Evolutionary conservation across 345 rosid genomes (phyloP), one percentile per base, ranked within the genome.

Genomic region (Brassica napus): DNA sequence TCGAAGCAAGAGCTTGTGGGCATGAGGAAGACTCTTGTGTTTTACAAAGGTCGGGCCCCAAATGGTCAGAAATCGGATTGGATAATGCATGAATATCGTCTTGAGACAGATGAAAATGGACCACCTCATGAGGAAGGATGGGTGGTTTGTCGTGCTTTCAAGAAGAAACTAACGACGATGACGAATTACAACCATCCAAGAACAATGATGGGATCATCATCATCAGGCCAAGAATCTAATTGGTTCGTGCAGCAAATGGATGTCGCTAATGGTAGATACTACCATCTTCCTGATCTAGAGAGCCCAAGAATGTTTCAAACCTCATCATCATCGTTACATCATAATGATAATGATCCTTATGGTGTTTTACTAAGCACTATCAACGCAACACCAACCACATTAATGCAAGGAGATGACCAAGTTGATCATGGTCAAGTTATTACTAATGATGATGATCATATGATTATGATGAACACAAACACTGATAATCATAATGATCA

Each of bases 21-120:
- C 60, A 91, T 95, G 99, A 91, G 99, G 71, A 93, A 95, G 83
- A 95, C 99, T 60, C 82, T 95, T 54, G 98, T 95, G 21, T 95
- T 91, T 68, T 93, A 95, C 75, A 86, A 87, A 85, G 99, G 99
- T 5, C 85, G 99, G 49, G 99, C 99, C 24, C 99, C 99, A 0
- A 93, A 93, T 80, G 99, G 98, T 32, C 96, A 87, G 32, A 95
- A 93, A 60, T 95, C 97, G 0, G 98, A 95, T 55, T 95, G 97
- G 97, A 93, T 95, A 69, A 93, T 95, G 99, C 99, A 95, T 7
- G 99, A 95, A 42, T 95, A 95, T 73, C 93, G 99, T 58, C 93
- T 95, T 8, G 98, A 95, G 83, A 90, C 96, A 0, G 92, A 95
- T 76, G 98, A 94, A 84, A 93, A 91, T 77, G 96, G 93, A 47